Evolutionary conservation across 1,284 basidiomycete genomes (phyloP).

Genomic region (Moesziomyces antarcticus): DNA sequence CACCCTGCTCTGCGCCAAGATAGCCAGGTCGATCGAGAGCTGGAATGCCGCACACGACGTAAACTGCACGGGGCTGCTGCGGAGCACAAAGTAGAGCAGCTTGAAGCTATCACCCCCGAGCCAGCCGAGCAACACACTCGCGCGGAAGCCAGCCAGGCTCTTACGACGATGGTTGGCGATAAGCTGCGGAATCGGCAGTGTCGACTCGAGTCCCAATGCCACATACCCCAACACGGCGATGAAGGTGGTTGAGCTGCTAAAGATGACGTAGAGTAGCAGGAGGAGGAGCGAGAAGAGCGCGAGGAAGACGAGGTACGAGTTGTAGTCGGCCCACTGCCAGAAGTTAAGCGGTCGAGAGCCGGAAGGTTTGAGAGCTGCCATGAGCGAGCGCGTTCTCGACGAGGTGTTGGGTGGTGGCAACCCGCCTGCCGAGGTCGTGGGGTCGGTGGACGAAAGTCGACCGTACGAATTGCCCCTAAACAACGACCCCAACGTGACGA

Average conservation of each 20-base stretch:
- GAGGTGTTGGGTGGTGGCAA: background rate
- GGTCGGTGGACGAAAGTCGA: constrained; percentile 16
- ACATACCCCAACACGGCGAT: constrained; percentile 79
- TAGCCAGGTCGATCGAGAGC: constrained; percentile 65
- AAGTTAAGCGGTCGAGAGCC: constrained; percentile 76
- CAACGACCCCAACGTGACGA: constrained; percentile 28
- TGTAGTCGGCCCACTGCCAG: constrained; percentile 84
- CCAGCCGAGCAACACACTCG: constrained; percentile 76
- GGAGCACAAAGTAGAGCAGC: constrained; percentile 46
- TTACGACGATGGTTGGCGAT: constrained; percentile 75
- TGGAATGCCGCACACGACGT: constrained; percentile 56
- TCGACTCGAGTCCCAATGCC: constrained; percentile 73
- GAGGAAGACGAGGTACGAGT: constrained; percentile 81
- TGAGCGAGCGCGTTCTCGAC: background rate
- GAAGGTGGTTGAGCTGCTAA: constrained; percentile 76
- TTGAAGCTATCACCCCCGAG: constrained; percentile 69
- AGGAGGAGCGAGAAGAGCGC: constrained; percentile 74
- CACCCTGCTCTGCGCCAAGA: constrained; percentile 61
- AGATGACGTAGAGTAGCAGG: constrained; percentile 72
- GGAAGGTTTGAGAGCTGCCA: background rate
- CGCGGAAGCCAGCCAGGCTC: constrained; percentile 83
- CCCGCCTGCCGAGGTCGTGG: background rate
- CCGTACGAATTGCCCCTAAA: constrained; percentile 23
- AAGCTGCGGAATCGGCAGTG: constrained; percentile 51
- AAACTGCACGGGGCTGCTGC: constrained; percentile 49